Conservation (phyloP, 306 rosid species). For the Vachellia pachyceras region DNA sequence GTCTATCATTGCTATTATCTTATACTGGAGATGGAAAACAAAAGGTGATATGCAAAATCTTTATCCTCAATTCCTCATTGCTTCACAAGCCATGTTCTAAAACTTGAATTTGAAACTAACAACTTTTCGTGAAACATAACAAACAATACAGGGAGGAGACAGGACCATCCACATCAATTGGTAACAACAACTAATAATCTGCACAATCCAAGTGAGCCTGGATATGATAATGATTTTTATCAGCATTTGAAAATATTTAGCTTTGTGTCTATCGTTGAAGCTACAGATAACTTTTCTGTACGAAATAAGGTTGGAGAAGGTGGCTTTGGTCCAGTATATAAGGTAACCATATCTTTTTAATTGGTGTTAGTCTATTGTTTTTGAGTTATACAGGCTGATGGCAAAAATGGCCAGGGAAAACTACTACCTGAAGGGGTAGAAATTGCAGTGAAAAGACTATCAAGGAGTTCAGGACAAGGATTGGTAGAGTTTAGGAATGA, state of each 20-base stretch:
- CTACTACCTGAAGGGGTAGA: neutral
- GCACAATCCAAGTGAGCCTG: neutral
- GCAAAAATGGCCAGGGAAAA: neutral
- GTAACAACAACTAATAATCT: neutral
- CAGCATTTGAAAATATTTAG: constrained; percentile 31
- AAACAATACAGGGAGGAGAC: neutral
- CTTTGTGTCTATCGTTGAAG: constrained; percentile 26
- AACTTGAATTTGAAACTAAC: neutral
- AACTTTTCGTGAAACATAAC: neutral
- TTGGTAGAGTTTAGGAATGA: constrained; percentile 34
- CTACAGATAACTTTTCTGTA: constrained; percentile 36
- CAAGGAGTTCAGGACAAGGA: constrained; percentile 30
- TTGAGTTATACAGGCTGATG: too few species aligned
- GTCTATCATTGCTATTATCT: neutral
- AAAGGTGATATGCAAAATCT: neutral
- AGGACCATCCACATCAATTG: neutral
- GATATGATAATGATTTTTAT: neutral
- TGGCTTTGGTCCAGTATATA: constrained; percentile 44
- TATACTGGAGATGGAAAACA: neutral
- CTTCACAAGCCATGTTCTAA: neutral
- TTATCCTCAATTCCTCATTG: neutral
- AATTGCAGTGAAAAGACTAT: constrained; percentile 37
- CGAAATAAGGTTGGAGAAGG: constrained; percentile 40
- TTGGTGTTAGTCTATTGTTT: too few species aligned
- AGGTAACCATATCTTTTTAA: constrained; percentile 5